Evolutionary conservation across 139 green algal species (phyloP).

Genomic region (Diplosphaera chodatii): DNA sequence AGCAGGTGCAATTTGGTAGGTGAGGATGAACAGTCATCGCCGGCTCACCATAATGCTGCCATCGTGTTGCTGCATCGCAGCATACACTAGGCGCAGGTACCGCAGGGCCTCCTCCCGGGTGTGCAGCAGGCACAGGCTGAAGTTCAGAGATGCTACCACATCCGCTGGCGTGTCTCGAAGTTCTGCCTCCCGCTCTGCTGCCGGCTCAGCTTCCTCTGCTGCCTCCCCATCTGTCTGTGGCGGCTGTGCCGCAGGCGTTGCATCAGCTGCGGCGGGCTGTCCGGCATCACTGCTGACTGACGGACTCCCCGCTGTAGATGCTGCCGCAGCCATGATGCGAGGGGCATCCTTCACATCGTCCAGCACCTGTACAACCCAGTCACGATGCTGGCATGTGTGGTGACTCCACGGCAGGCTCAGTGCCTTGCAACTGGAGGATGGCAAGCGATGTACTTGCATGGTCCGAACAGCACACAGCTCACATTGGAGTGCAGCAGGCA

Average conservation of each 20-base stretch:
- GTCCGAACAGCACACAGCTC: neutral
- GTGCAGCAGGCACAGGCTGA: conserved; percentile 19
- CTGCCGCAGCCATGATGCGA: neutral
- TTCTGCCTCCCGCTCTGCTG: neutral
- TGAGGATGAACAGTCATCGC: too few relatives aligned
- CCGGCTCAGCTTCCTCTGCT: neutral
- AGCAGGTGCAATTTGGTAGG: too few relatives aligned
- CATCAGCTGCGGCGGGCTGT: too few relatives aligned
- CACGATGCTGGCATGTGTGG: too few relatives aligned
- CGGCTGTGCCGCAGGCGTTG: too few relatives aligned
- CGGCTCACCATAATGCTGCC: conserved; percentile 10
- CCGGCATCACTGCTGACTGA: too few relatives aligned
- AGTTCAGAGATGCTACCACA: conserved; percentile 15
- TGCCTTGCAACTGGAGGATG: too few relatives aligned
- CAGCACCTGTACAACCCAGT: neutral
- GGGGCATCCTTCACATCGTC: neutral
- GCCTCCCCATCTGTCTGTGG: too few relatives aligned
- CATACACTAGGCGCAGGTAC: conserved; percentile 8
- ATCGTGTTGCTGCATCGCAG: conserved; percentile 6
- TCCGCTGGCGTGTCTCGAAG: conserved; percentile 7
- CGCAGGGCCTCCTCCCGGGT: conserved; percentile 2
- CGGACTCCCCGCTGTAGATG: too few relatives aligned
- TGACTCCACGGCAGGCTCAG: too few relatives aligned
- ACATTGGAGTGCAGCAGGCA: conserved; percentile 20
- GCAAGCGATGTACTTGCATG: too few relatives aligned